phyloP scores from a whole-genome alignment of 1,139 yeast genomes.

The Candida labiduridarum region DNA sequence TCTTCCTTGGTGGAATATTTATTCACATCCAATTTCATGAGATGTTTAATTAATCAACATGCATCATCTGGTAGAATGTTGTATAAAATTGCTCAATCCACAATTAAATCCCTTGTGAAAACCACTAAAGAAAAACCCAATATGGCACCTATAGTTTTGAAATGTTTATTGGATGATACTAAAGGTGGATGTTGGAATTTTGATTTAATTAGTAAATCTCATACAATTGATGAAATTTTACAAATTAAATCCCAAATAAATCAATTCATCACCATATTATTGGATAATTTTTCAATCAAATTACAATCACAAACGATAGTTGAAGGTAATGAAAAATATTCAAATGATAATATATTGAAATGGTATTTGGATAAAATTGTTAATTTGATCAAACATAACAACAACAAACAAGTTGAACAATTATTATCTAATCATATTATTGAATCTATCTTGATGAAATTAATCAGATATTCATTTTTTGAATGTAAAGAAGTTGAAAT shows the following conservation, averaged over 20 bases:
- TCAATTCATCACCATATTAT: slow-evolving; percentile 6
- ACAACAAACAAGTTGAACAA: slow-evolving; percentile 16
- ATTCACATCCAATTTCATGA: slow-evolving; percentile 70
- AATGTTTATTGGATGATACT: slow-evolving; percentile 50
- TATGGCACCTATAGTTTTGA: slow-evolving; percentile 51
- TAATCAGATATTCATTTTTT: slow-evolving; percentile 63
- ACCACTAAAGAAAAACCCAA: slow-evolving; percentile 37
- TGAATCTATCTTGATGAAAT: slow-evolving; percentile 50
- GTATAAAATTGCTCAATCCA: slow-evolving; percentile 63
- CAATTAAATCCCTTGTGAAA: slow-evolving; percentile 46
- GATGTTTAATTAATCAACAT: slow-evolving; percentile 78
- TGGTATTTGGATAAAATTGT: slow-evolving; percentile 74
- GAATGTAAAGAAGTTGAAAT: slow-evolving; percentile 29
- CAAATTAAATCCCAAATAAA: slow-evolving; percentile 25
- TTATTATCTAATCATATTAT: slow-evolving; percentile 22
- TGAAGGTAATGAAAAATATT: slow-evolving; percentile 17
- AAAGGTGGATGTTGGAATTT: slow-evolving; percentile 70
- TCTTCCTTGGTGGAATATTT: slow-evolving; percentile 34
- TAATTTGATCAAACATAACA: slow-evolving; percentile 54
- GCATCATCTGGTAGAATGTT: slow-evolving; percentile 66
- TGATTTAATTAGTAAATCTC: slow-evolving; percentile 77
- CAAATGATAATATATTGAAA: slow-evolving; percentile 51
- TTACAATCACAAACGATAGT: slow-evolving; percentile 24
- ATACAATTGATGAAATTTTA: slow-evolving; percentile 58
- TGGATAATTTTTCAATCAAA: slow-evolving; percentile 22